Percentiles rank a stretch among this genome's conserved stretches.
Evolutionary conservation across 192 early-diverging fungal species (phyloP).

Genomic region (Backusella morwellensis): DNA sequence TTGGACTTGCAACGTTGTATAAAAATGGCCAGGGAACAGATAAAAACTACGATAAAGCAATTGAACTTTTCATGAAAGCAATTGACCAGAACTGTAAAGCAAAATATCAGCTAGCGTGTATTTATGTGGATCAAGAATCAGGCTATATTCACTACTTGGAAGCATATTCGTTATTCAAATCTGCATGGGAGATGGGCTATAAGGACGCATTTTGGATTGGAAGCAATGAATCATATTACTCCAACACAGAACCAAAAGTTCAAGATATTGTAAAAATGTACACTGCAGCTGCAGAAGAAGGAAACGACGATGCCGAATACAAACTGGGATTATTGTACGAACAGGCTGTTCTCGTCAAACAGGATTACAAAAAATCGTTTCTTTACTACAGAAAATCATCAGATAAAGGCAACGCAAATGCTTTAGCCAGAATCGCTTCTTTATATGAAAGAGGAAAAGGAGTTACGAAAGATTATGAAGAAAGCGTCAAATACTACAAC

Average conservation of each 20-base stretch:
- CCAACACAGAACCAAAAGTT: not conserved
- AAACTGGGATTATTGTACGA: not conserved
- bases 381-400: not conserved
- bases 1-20: not conserved
- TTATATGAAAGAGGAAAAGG: not conserved
- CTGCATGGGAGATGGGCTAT: not conserved
- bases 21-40: not conserved
- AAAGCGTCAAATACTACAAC: not conserved
- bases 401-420: not conserved
- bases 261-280: not conserved
- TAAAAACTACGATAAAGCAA: not conserved
- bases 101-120: not conserved
- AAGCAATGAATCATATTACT: not conserved
- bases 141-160: not conserved
- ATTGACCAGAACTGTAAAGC: not conserved
- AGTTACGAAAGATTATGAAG: not conserved
- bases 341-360: not conserved
- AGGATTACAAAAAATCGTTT: not conserved
- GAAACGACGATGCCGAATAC: not conserved
- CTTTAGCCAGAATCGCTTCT: not conserved
- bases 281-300: not conserved
- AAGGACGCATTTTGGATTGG: not conserved
- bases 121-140: slow-evolving; percentile 1
- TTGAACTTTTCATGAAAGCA: not conserved
- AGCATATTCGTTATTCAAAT: not conserved